A percentile compares a stretch with the other conserved stretches of the same genome.
These are phyloP conservation scores for Lentinula novae-zelandiae DNA, from an alignment of 1,284 basidiomycete genomes.

Conservation along the genomic window DNA sequence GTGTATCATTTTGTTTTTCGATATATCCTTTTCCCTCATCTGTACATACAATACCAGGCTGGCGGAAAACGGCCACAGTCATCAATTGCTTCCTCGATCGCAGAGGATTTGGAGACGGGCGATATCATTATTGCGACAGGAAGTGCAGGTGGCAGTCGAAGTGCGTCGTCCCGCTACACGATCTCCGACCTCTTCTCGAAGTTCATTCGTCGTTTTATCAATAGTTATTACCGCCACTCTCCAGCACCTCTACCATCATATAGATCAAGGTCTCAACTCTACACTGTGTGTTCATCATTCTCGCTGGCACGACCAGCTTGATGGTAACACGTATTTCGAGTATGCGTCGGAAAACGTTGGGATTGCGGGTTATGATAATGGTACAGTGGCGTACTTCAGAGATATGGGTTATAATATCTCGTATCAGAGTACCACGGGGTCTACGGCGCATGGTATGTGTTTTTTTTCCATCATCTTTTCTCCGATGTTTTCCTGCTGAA, in stretches of 20 bases:
- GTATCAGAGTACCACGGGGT: conserved; percentile 16
- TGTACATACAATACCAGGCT: conserved; percentile 9
- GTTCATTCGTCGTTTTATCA: neutral
- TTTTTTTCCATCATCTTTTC: neutral
- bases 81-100: conserved; percentile 24
- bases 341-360: conserved; percentile 5
- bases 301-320: conserved; percentile 27
- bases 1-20: neutral
- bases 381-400: conserved; percentile 20
- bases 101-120: conserved; percentile 24
- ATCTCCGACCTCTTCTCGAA: too few species aligned
- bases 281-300: conserved; percentile 16
- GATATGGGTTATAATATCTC: conserved; percentile 21
- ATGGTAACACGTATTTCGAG: conserved; percentile 15
- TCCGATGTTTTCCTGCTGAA: neutral
- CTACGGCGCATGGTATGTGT: conserved; percentile 14
- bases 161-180: neutral
- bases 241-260: conserved; percentile 24
- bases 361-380: conserved; percentile 17
- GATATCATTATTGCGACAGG: conserved; percentile 25
- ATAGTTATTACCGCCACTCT: conserved; percentile 27
- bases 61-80: conserved; percentile 25
- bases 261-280: conserved; percentile 22
- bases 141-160: conserved; percentile 26
- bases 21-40: neutral